phyloP scores from a whole-genome alignment of 108 stramenopile genomes.

The Mediolabrus comicus region DNA sequence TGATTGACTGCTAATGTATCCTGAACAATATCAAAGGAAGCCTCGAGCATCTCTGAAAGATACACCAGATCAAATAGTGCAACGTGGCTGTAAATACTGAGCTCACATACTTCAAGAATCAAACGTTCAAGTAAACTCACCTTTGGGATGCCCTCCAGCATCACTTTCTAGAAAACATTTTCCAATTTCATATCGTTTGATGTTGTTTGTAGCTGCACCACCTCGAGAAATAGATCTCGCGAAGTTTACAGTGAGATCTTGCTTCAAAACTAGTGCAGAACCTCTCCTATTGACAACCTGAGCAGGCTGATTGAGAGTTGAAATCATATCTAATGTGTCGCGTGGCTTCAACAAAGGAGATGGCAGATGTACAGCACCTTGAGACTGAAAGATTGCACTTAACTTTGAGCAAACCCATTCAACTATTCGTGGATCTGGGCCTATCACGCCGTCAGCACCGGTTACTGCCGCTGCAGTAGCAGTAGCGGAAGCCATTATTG shows the following conservation, averaged over 20 bases:
- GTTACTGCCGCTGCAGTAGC: constrained; percentile 69
- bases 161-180: constrained; percentile 66
- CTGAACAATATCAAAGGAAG: constrained; percentile 79
- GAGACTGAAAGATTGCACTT: constrained; percentile 55
- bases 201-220: constrained; percentile 55
- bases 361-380: constrained; percentile 70
- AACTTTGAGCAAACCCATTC: constrained; percentile 47
- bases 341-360: constrained; percentile 66
- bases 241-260: constrained; percentile 71
- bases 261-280: constrained; percentile 50
- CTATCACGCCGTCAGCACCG: constrained; percentile 55
- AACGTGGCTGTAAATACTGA: too few species aligned
- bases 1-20: constrained; percentile 49
- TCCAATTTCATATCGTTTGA: constrained; percentile 75
- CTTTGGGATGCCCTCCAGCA: constrained; percentile 70
- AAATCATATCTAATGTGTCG: constrained; percentile 8
- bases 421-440: constrained; percentile 72
- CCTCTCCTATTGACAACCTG: constrained; percentile 69
- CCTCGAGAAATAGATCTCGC: constrained; percentile 76
- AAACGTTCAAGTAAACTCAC: background rate
- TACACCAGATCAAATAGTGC: too few species aligned
- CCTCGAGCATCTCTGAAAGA: constrained; percentile 55
- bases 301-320: constrained; percentile 52
- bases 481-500: constrained; percentile 64
- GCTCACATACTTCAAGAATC: too few species aligned